Conservation (phyloP, 805 yeast species). For the Saturnispora quitensis region DNA sequence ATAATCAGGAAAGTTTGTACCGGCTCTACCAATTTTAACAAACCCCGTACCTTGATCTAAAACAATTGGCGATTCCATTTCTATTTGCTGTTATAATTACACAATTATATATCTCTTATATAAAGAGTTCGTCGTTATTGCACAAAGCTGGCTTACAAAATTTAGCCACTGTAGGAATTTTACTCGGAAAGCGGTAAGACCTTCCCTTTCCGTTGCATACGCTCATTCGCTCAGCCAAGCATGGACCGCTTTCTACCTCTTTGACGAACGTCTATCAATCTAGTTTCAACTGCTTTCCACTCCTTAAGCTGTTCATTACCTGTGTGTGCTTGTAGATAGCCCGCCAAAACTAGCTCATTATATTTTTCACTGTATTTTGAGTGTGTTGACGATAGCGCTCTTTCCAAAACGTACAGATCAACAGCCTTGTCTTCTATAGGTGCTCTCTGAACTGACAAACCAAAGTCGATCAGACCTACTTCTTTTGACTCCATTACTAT, state of each 20-base stretch:
- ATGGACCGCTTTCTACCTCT: conserved; percentile 94
- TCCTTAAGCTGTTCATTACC: conserved; percentile 32
- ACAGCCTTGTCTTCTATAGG: conserved; percentile 91
- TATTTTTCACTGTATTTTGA: conserved; percentile 60
- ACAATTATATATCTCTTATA: not conserved
- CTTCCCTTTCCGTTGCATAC: not conserved
- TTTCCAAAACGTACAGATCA: conserved; percentile 87
- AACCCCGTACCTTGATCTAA: conserved; percentile 99
- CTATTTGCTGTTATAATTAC: not conserved
- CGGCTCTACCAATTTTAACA: conserved; percentile 94
- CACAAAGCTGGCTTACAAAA: not conserved
- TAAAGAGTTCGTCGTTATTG: not conserved
- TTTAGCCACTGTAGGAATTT: not conserved
- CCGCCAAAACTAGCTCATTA: conserved; percentile 62
- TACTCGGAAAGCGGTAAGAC: not conserved
- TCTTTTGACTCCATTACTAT: conserved; percentile 31
- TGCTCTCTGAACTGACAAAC: conserved; percentile 68
- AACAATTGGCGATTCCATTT: conserved; percentile 36
- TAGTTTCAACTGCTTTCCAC: conserved; percentile 44
- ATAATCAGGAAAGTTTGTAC: conserved; percentile 93
- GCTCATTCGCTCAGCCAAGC: conserved; percentile 46
- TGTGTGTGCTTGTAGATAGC: conserved; percentile 37
- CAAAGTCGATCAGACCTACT: conserved; percentile 69
- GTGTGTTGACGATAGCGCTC: conserved; percentile 89
- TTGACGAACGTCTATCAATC: conserved; percentile 76